These are phyloP conservation scores for Leucocoprinus leucothites DNA, from an alignment of 768 basidiomycete species.

Conservation along the genomic window DNA sequence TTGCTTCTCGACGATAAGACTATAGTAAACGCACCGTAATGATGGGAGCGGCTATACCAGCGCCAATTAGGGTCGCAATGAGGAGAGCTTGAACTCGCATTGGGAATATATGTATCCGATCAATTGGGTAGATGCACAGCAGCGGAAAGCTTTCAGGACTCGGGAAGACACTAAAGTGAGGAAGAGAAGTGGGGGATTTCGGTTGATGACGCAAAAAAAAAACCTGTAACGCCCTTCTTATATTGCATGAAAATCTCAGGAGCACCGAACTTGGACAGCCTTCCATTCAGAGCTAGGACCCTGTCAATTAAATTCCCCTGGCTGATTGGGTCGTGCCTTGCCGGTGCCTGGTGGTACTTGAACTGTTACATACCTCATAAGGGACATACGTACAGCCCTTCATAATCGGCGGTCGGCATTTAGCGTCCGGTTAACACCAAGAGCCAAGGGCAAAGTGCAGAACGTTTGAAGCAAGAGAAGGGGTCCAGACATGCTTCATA, in stretches of 20 bases:
- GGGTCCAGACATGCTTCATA: neutral
- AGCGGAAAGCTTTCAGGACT: no score
- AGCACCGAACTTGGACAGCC: neutral
- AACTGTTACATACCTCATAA: neutral
- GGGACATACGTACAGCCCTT: neutral
- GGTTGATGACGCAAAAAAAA: neutral
- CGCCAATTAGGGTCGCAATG: constrained; percentile 6
- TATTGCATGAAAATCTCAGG: constrained; percentile 1
- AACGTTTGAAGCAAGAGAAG: neutral
- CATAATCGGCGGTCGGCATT: neutral
- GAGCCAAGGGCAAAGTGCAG: neutral
- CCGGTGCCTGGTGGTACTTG: constrained; percentile 9
- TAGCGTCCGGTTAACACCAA: no score
- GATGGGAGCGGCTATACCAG: constrained; percentile 12
- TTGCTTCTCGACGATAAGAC: no score
- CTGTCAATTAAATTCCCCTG: neutral
- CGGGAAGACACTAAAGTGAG: no score
- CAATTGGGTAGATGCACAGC: no score
- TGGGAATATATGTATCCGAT: neutral
- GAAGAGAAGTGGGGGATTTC: neutral
- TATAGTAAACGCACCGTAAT: constrained; percentile 2
- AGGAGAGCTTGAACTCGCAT: constrained; percentile 10
- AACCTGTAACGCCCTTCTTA: neutral
- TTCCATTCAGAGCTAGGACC: constrained; percentile 2
- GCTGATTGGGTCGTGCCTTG: constrained; percentile 3